phyloP scores from a whole-genome alignment of 768 basidiomycete species.

The Leucocoprinus birnbaumii region DNA sequence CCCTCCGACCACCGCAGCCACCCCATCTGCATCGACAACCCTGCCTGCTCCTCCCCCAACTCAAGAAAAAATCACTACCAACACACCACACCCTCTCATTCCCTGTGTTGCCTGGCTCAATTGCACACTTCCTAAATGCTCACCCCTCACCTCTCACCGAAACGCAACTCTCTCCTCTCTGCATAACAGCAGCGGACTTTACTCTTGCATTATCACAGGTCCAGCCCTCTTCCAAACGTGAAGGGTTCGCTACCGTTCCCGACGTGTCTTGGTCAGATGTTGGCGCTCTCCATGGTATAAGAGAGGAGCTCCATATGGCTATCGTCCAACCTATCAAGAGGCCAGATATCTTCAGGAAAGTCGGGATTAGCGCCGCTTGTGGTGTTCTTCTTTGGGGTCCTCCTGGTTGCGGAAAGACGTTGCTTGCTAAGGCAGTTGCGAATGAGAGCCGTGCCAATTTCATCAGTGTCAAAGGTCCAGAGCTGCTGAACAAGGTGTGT shows the following conservation, averaged over 20 bases:
- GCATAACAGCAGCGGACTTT: slow-evolving; percentile 83
- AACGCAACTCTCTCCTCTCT: slow-evolving; percentile 76
- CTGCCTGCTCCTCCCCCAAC: slow-evolving; percentile 2
- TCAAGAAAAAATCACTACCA: slow-evolving; percentile 14
- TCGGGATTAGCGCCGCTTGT: slow-evolving; percentile 89
- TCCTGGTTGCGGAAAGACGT: slow-evolving; percentile 96
- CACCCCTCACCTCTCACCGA: slow-evolving; percentile 81
- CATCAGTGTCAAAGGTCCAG: slow-evolving; percentile 97
- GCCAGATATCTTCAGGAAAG: slow-evolving; percentile 83
- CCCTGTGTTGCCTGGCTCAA: slow-evolving; percentile 48
- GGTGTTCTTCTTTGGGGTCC: slow-evolving; percentile 99
- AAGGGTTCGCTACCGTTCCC: slow-evolving; percentile 96
- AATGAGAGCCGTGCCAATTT: slow-evolving; percentile 96
- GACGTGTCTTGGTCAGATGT: slow-evolving; percentile 95
- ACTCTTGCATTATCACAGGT: slow-evolving; percentile 76
- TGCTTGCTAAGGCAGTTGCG: slow-evolving; percentile 97
- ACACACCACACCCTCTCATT: slow-evolving; percentile 21
- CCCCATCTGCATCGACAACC: slow-evolving; percentile 6
- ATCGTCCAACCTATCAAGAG: slow-evolving; percentile 92
- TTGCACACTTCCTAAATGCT: slow-evolving; percentile 84
- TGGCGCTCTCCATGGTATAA: slow-evolving; percentile 81
- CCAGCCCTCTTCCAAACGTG: slow-evolving; percentile 95
- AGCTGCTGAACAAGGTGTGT: slow-evolving; percentile 89
- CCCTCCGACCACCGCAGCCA: slow-evolving; percentile 12
- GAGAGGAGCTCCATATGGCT: slow-evolving; percentile 95